Conservation (phyloP, 495 filamentous ascomycete species). For the Penicillium parvum region DNA sequence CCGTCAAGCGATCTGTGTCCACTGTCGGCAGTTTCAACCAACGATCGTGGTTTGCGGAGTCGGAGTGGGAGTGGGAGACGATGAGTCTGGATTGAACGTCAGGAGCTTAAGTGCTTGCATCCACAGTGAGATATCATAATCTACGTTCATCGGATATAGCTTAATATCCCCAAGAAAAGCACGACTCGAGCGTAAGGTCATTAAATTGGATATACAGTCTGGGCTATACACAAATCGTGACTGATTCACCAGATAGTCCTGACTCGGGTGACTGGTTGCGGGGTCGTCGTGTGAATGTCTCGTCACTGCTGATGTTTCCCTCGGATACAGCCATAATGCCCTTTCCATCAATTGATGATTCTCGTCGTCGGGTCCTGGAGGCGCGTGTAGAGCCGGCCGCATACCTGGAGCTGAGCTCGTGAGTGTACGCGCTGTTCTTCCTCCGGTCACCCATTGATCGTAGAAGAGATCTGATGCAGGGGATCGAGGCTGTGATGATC, state of each 20-base stretch:
- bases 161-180: no score
- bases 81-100: no score
- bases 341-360: constrained; percentile 11
- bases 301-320: constrained; percentile 7
- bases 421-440: constrained; percentile 9
- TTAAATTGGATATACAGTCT: background rate
- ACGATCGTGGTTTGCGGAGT: background rate
- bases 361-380: constrained; percentile 7
- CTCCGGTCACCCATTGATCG: constrained; percentile 3
- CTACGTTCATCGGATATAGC: no score
- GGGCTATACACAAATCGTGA: constrained; percentile 8
- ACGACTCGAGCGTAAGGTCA: background rate
- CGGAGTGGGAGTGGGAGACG: constrained; percentile 4
- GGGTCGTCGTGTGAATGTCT: background rate
- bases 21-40: background rate
- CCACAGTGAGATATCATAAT: no score
- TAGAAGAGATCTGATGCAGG: constrained; percentile 24
- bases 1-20: background rate
- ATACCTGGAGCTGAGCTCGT: constrained; percentile 14
- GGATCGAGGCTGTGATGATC: constrained; percentile 31
- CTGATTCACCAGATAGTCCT: constrained; percentile 4
- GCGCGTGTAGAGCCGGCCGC: constrained; percentile 1
- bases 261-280: constrained; percentile 3
- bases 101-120: no score
- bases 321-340: constrained; percentile 10